Evolutionary conservation across 2,329 filamentous ascomycete species (phyloP).

Genomic region (Penicillium decumbens): DNA sequence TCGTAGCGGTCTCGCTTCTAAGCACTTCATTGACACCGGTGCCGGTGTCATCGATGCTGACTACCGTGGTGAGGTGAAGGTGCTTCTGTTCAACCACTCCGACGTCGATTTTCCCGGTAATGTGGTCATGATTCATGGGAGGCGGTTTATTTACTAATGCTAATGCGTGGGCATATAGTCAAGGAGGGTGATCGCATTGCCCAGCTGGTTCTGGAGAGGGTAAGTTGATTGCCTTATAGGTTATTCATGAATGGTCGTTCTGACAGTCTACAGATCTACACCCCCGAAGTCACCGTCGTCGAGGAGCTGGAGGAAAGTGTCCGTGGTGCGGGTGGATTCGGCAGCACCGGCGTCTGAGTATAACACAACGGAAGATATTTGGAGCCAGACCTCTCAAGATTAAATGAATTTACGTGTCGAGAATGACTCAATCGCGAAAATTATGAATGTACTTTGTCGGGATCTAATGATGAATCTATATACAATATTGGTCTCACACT

Average conservation of each 20-base stretch:
- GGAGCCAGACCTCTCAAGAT: not conserved
- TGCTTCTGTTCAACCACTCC: constrained; percentile 88
- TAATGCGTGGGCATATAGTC: constrained; percentile 41
- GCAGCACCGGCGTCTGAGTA: constrained; percentile 64
- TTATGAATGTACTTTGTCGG: not conserved
- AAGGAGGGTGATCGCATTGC: constrained; percentile 86
- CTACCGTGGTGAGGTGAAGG: constrained; percentile 89
- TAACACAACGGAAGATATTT: not conserved
- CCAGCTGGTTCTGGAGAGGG: constrained; percentile 85
- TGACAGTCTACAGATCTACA: constrained; percentile 62
- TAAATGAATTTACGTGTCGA: constrained; percentile 13
- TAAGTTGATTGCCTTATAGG: constrained; percentile 30
- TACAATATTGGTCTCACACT: not conserved
- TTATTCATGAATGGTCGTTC: not conserved
- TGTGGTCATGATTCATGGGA: not conserved
- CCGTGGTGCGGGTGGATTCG: constrained; percentile 83
- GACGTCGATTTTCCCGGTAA: constrained; percentile 66
- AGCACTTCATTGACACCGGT: constrained; percentile 94
- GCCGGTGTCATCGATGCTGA: constrained; percentile 97
- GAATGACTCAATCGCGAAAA: not conserved
- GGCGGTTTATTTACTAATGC: not conserved
- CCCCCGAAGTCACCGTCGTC: constrained; percentile 86
- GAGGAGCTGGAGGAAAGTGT: constrained; percentile 84
- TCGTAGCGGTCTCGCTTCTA: constrained; percentile 82
- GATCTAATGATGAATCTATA: constrained; percentile 12